These are phyloP conservation scores for Fraxinus quadrangulata DNA, from an alignment of 257 asterid species.

Conservation along the genomic window DNA sequence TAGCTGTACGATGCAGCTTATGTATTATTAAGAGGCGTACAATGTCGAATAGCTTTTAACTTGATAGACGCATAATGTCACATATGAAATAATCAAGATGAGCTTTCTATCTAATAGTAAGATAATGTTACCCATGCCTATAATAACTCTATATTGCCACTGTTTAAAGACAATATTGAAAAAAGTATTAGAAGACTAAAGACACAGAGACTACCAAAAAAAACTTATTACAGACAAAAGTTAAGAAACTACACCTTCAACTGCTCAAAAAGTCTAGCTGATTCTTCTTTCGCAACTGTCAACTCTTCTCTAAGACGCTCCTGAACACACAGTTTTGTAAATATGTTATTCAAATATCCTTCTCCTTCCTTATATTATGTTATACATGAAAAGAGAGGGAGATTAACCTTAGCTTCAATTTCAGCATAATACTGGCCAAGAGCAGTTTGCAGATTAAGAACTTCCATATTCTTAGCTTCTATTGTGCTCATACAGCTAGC, in stretches of 20 bases:
- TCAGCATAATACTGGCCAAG: slow-evolving; percentile 99
- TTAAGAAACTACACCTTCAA: slow-evolving; percentile 59
- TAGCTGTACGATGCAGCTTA: background rate
- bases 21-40: background rate
- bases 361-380: slow-evolving; percentile 25
- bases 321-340: slow-evolving; percentile 42
- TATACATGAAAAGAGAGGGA: slow-evolving; percentile 7
- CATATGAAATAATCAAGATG: background rate
- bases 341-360: slow-evolving; percentile 3
- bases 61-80: background rate
- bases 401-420: slow-evolving; percentile 88
- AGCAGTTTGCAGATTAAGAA: slow-evolving; percentile 95
- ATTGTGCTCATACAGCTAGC: slow-evolving; percentile 62
- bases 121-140: slow-evolving; percentile 1
- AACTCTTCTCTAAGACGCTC: slow-evolving; percentile 87
- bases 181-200: slow-evolving; percentile 15
- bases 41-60: background rate
- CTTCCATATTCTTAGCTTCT: slow-evolving; percentile 84
- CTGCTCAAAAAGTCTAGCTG: slow-evolving; percentile 59
- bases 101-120: background rate
- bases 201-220: slow-evolving; percentile 13
- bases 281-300: slow-evolving; percentile 71
- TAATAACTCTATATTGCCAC: background rate
- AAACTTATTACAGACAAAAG: slow-evolving; percentile 1
- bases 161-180: background rate